phyloP scores from a whole-genome alignment of 139 green algal genomes.

The Tetraselmis chui region DNA sequence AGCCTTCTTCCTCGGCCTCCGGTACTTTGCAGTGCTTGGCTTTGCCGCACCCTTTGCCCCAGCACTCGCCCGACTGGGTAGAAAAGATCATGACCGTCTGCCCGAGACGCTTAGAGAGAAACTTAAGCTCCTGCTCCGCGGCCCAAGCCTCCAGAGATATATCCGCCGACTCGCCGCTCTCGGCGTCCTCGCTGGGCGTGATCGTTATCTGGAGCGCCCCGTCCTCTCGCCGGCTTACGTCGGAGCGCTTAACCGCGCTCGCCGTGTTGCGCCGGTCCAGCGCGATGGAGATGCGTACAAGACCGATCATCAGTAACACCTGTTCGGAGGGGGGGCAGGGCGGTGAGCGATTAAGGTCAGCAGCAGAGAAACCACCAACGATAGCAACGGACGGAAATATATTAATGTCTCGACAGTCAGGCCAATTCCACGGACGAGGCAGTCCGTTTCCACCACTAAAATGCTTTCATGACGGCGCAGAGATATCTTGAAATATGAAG shows the following conservation, averaged over 20 bases:
- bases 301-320: slow-evolving; percentile 13
- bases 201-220: slow-evolving; percentile 22
- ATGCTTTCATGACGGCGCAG: too few species aligned
- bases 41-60: not conserved
- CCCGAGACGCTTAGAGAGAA: not conserved
- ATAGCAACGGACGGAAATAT: too few species aligned
- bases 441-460: too few species aligned
- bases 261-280: slow-evolving; percentile 28
- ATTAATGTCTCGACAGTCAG: too few species aligned
- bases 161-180: slow-evolving; percentile 2
- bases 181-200: slow-evolving; percentile 10
- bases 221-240: slow-evolving; percentile 2
- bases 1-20: not conserved
- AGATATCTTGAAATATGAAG: too few species aligned
- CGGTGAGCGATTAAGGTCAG: too few species aligned
- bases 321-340: too few species aligned
- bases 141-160: slow-evolving; percentile 36
- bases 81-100: not conserved
- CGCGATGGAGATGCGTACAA: slow-evolving; percentile 28
- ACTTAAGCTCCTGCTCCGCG: slow-evolving; percentile 17
- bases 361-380: too few species aligned
- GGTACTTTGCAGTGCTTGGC: not conserved
- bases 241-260: slow-evolving; percentile 11
- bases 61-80: not conserved
- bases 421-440: too few species aligned